Base-by-base conservation (phyloP, 768 basidiomycete genomes). In the Paxillus rubicundulus region DNA sequence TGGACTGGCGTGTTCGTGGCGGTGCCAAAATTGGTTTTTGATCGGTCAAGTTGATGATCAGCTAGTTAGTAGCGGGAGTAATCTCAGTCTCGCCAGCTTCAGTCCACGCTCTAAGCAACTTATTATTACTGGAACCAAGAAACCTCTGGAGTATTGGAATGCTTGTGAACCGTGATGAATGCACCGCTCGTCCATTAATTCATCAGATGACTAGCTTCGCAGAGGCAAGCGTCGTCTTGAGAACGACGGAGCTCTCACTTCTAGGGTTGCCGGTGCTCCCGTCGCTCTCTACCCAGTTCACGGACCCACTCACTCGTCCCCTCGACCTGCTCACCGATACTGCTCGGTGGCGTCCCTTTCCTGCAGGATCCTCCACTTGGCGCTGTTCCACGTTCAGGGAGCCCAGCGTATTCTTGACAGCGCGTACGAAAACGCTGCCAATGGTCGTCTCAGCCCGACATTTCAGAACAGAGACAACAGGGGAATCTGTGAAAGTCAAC, bases 381-480 rank as follows among this genome's bases (percentile, higher is more conserved):
- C 24, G 51, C 33, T 67, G 24, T 14, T 50, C 39, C 16, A 77
- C 60, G 8, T 21, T 10, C 16, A 55, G 58, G 0, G 46, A 12
- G 14, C 63, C 58, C 54, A 68, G 53, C 27, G 67, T 46, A 1
- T 69, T 70, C 28, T 46, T n/a, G n/a, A n/a, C n/a, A n/a, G 65
- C 36, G 49, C 44, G 0, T n/a, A 70, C 61, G 14, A 55, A 48
- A 9, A 68, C 62, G 1, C 18, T 52, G 6, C 64, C 53, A 12
- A 72, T 69, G 2, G 63, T 62, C 33, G 77, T 68, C 27, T 43
- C 50, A n/a, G 62, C 70, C 1, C 45, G 45, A 24, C 73, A 60
- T 5, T 51, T 50, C 40, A 80, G 61, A 38, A 62, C 38, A n/a
- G 74, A 69, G 52, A 70, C 62, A 36, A 73, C 53, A 4, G 78